Evolutionary conservation across 2,329 filamentous ascomycete genomes (phyloP), one percentile per base, ranked within the genome.

Genomic region (Helotiales sp.): DNA sequence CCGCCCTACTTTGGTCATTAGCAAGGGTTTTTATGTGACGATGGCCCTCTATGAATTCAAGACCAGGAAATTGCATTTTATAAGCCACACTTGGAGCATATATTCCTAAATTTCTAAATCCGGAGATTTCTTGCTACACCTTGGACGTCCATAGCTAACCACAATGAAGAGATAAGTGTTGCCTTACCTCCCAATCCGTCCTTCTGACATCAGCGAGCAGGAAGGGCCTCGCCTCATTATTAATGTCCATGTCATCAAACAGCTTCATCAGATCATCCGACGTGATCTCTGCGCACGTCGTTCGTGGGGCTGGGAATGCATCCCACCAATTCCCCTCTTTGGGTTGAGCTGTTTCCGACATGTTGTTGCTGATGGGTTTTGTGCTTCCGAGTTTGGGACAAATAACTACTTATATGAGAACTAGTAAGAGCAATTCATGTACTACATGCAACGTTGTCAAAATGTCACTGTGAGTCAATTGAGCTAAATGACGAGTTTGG

Each of bases 181-280:
- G n/a, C 47, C 69, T 42, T 67, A 75, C 74, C 66, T 78, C 76
- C 73, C 78, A 80, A 63, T 84, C 81, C 3, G 71, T 76, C 25
- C 80, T 74, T 17, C 81, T 76, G n/a, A 83, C 76, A 64, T 84
- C 81, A 12, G 84, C 77, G 3, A 82, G 69, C 17, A 81, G 67
- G 47, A 80, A 79, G 7, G 74, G 68, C 25, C 70, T 68, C 0
- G 66, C 64, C 1, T 64, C 65, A 6, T 67, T 65, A 13, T 67
- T 70, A 2, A 69, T 66, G 17, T 71, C 68, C 55, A 70, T 67
- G 6, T 73, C 71, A 53, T 79, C 74, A 9, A 81, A 72, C 7
- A 78, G 65, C 15, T 69, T 62, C 48, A 76, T 70, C 1, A 81
- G 70, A 29, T 78, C 73, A 7, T 73, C 69, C 0, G 73, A 69